These are phyloP conservation scores for Kwoniella sp. DNA, from an alignment of 768 basidiomycete species.

Conservation along the genomic window DNA sequence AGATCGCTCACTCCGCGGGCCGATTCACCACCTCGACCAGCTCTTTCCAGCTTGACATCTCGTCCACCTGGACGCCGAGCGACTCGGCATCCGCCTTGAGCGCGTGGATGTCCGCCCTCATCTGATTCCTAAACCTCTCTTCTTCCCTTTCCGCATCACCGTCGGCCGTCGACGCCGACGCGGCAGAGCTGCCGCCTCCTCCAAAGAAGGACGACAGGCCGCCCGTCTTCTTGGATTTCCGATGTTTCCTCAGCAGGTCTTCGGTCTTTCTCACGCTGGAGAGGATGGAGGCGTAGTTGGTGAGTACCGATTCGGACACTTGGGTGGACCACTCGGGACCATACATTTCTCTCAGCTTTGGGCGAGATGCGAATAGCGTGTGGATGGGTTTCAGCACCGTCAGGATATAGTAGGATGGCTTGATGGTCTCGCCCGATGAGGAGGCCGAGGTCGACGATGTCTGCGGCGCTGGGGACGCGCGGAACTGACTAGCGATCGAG, in stretches of 20 bases:
- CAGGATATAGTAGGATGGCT: slow-evolving; percentile 80
- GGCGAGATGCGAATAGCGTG: slow-evolving; percentile 59
- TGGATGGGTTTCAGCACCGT: slow-evolving; percentile 75
- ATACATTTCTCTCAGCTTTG: slow-evolving; percentile 59
- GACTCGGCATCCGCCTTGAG: slow-evolving; percentile 71
- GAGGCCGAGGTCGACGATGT: not conserved
- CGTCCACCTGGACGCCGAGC: slow-evolving; percentile 60
- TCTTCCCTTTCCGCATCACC: slow-evolving; percentile 70
- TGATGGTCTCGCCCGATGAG: slow-evolving; percentile 51
- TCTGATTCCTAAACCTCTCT: slow-evolving; percentile 77
- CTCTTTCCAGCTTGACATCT: slow-evolving; percentile 44
- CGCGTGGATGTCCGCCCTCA: slow-evolving; percentile 80
- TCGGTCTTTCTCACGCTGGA: slow-evolving; percentile 86
- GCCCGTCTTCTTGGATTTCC: slow-evolving; percentile 74
- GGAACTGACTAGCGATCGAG: slow-evolving; percentile 83
- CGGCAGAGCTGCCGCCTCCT: not conserved
- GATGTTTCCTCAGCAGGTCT: slow-evolving; percentile 76
- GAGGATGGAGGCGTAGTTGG: slow-evolving; percentile 74
- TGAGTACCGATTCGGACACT: slow-evolving; percentile 63
- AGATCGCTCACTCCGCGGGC: slow-evolving; percentile 25
- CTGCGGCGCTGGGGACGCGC: slow-evolving; percentile 62
- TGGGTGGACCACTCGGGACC: slow-evolving; percentile 52
- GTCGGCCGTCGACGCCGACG: slow-evolving; percentile 44
- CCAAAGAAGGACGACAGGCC: slow-evolving; percentile 71
- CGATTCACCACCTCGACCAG: slow-evolving; percentile 40